Percentiles rank a stretch among this genome's conserved stretches.
phyloP scores from a whole-genome alignment of 768 basidiomycete genomes.

The Leucocoprinus leucothites region DNA sequence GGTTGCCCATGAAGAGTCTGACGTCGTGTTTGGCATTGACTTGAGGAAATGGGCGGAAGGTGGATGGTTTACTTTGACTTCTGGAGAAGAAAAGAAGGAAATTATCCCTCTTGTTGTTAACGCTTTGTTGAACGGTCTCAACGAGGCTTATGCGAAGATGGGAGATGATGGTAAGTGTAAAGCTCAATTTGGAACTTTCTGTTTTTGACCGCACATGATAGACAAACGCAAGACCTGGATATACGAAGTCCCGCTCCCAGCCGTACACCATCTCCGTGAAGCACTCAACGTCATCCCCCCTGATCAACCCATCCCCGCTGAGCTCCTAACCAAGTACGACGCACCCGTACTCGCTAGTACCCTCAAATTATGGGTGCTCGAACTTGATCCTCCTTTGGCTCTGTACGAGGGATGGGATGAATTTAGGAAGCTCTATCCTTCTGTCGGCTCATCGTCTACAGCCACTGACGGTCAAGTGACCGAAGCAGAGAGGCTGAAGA shows the following conservation, averaged over 20 bases:
- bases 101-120: constrained; percentile 71
- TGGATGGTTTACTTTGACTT: constrained; percentile 59
- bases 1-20: constrained; percentile 75
- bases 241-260: constrained; percentile 85
- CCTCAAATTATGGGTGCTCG: constrained; percentile 88
- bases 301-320: constrained; percentile 50
- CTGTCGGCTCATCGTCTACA: constrained; percentile 49
- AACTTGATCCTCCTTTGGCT: constrained; percentile 83
- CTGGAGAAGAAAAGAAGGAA: constrained; percentile 58
- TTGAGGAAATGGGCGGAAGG: constrained; percentile 88
- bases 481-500: constrained; percentile 60
- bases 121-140: constrained; percentile 61
- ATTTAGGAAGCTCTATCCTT: constrained; percentile 81
- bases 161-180: constrained; percentile 48
- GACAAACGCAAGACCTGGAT: constrained; percentile 93
- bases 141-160: constrained; percentile 57
- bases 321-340: constrained; percentile 65
- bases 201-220: neutral
- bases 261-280: constrained; percentile 84
- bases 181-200: neutral
- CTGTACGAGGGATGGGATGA: constrained; percentile 94
- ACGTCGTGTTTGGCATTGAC: constrained; percentile 91
- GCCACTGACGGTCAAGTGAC: constrained; percentile 51
- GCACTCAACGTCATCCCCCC: constrained; percentile 71
- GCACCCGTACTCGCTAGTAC: constrained; percentile 82